Percentiles rank a stretch among this genome's conserved stretches.
Evolutionary conservation across 2,329 filamentous ascomycete genomes (phyloP).

Genomic region (Pseudopyricularia cyperi): DNA sequence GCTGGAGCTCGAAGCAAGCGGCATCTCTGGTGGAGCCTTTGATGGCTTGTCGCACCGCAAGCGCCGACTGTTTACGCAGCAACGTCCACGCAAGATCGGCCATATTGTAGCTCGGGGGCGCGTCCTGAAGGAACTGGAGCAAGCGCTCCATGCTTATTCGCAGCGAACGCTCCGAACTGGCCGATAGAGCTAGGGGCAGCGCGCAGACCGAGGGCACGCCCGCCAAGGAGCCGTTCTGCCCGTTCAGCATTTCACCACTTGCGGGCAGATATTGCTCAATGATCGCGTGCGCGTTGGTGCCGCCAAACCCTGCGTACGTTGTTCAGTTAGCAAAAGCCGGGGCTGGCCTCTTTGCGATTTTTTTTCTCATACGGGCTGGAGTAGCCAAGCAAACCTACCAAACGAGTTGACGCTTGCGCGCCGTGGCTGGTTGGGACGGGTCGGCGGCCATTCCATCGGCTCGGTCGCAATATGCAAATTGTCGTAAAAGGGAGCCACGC

Average conservation of each 20-base stretch:
- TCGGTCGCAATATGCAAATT: conserved; percentile 6
- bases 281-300: conserved; percentile 14
- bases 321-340: not conserved
- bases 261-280: conserved; percentile 5
- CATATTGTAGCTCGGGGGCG: not conserved
- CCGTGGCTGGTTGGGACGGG: not conserved
- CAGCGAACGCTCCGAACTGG: not conserved
- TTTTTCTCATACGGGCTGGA: not conserved
- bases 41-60: too few species aligned
- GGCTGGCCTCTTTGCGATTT: not conserved
- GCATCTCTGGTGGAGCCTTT: too few species aligned
- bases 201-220: not conserved
- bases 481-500: conserved; percentile 13
- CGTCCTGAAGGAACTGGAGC: not conserved
- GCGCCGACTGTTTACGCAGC: not conserved
- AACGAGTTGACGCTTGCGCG: conserved; percentile 11
- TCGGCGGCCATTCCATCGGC: not conserved
- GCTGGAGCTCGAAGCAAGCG: not conserved
- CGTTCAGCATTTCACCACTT: not conserved
- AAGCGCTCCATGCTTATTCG: not conserved
- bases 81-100: not conserved
- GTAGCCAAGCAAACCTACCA: conserved; percentile 4
- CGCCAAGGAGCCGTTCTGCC: not conserved
- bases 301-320: conserved; percentile 8
- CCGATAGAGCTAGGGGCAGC: not conserved